Base-by-base conservation (phyloP, 352 stramenopile species). In the Globisporangium ultimum region DNA sequence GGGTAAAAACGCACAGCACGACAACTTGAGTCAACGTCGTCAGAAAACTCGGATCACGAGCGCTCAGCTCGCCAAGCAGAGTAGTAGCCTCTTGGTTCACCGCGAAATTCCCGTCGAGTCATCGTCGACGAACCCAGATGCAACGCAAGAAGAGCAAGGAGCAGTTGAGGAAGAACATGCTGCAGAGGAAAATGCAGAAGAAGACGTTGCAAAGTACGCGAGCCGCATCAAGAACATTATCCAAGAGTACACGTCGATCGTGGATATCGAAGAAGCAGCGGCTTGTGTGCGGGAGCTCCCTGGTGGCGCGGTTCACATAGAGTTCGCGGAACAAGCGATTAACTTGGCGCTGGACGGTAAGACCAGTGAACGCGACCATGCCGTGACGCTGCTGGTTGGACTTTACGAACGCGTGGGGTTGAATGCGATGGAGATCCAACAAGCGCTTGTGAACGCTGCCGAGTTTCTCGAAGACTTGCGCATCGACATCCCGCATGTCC, bases 1-100 rank as follows among this genome's bases (percentile, higher is more conserved):
- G 53, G 87, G 87, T 62, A 93, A 95, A 56, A 95, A 95, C 64
- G 87, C 87, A 2, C 87, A 95, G 61, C 87, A 95, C 64, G 87
- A 94, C 53, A 72, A 94, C 38, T 58, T 95, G 20, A 72, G 71
- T 17, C 66, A 84, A 14, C 84, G 83, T 20, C 84, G 87, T 36
- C 79, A 86, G 32, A 93, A 93, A 64, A 84, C 81, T 0, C 77
- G 89, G 48, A 71, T 94, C 17, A 87, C 87, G 11, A 95, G 87
- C 61, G 74, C 64, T 6, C 79, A 95, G 58, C 65, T 95, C 22
- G 87, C 87, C 14, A 88, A 88, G 41, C 74, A 93, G 51, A 93
- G 77, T 61, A 89, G 80, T 50, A 95, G 85, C 46, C 50, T 95
- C 40, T 68, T 95, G 54, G 67, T 95, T 47, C 81, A 82, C 52